These are phyloP conservation scores for Oryza australiensis DNA, from an alignment of 176 grass and related monocot species.

Conservation along the genomic window DNA sequence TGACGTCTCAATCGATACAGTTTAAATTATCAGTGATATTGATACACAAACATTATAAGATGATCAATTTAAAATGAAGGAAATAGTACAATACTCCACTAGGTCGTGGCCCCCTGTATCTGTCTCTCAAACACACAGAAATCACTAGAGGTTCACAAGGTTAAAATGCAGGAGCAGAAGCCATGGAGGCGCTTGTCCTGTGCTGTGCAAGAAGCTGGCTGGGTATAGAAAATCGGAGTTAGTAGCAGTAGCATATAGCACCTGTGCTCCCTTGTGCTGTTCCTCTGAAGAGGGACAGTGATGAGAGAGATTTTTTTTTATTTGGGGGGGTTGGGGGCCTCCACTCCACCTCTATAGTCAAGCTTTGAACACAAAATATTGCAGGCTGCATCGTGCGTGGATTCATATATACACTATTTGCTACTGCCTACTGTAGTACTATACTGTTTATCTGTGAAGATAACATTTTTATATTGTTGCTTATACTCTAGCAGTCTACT, in stretches of 20 bases:
- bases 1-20: too few relatives aligned
- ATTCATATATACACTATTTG: not conserved
- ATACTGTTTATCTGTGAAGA: not conserved
- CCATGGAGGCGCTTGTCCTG: not conserved
- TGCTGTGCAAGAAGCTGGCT: not conserved
- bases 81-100: too few relatives aligned
- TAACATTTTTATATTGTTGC: not conserved
- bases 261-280: not conserved
- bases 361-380: not conserved
- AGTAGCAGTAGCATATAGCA: not conserved
- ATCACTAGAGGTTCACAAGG: not conserved
- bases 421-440: not conserved
- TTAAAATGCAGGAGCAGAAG: not conserved
- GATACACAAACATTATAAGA: too few relatives aligned
- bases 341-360: not conserved
- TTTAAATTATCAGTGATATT: too few relatives aligned
- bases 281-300: slow-evolving; percentile 5
- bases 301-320: not conserved
- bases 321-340: not conserved
- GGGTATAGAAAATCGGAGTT: not conserved
- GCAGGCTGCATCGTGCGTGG: not conserved
- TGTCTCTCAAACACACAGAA: not conserved
- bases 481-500: not conserved
- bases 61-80: too few relatives aligned
- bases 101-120: not conserved